phyloP scores from a whole-genome alignment of 257 asterid genomes.

The Scutellaria barbata region DNA sequence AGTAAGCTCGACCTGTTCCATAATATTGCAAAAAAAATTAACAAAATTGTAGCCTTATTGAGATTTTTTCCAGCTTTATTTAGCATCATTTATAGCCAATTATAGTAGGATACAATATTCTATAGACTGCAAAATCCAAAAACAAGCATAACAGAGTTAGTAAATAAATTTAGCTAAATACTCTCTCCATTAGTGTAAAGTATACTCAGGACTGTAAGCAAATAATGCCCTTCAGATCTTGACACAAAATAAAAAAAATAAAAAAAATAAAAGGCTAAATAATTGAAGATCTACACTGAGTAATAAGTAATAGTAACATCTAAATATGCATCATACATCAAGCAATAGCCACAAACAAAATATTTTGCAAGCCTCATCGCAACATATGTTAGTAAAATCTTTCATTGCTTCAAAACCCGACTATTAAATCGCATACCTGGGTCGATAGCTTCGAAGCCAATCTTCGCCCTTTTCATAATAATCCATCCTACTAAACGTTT shows the following conservation, averaged over 20 bases:
- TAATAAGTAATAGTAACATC: not conserved
- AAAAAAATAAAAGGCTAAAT: not conserved
- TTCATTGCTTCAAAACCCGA: not conserved
- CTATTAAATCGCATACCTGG: conserved; percentile 57
- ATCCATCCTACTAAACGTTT: conserved; percentile 80
- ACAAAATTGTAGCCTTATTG: too few species aligned
- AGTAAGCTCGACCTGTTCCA: too few species aligned
- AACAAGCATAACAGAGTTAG: not conserved
- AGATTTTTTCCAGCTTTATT: too few species aligned
- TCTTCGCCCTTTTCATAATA: conserved; percentile 94
- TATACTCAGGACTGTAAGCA: not conserved
- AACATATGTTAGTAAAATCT: not conserved
- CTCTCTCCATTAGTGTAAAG: not conserved
- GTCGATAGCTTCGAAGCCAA: conserved; percentile 70
- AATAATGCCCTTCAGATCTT: not conserved
- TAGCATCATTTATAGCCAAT: not conserved
- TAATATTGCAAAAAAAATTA: too few species aligned
- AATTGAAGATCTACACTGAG: not conserved
- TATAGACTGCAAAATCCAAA: not conserved
- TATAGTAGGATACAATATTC: not conserved
- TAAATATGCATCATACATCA: not conserved
- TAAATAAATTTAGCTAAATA: not conserved
- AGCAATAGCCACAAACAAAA: not conserved
- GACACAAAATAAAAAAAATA: not conserved
- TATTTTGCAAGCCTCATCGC: not conserved